phyloP scores from a whole-genome alignment of 148 eudicot genomes.

The Rhododendron williamsianum region DNA sequence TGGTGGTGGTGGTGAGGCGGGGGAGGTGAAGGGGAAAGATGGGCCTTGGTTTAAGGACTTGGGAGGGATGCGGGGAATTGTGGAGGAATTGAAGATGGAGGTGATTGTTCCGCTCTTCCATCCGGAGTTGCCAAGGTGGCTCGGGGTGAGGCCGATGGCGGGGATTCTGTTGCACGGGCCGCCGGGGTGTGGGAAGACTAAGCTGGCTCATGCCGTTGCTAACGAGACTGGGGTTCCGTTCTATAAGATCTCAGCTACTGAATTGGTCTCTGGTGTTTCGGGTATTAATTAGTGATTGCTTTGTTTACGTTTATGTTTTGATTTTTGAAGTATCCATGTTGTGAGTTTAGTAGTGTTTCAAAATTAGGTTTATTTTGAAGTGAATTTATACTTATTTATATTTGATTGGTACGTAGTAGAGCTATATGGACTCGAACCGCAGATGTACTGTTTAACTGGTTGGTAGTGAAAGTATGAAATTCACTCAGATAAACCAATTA shows the following conservation, averaged over 20 bases:
- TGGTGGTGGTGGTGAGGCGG: constrained; percentile 3
- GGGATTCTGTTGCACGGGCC: constrained; percentile 86
- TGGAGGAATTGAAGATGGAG: constrained; percentile 62
- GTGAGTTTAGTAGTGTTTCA: not conserved
- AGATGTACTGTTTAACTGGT: not conserved
- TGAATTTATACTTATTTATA: no score
- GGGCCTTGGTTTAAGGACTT: constrained; percentile 65
- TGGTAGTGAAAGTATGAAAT: not conserved
- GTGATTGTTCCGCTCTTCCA: constrained; percentile 67
- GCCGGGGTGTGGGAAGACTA: constrained; percentile 93
- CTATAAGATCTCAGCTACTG: constrained; percentile 72
- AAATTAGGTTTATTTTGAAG: no score
- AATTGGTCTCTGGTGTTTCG: constrained; percentile 79
- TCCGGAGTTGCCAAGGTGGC: constrained; percentile 39
- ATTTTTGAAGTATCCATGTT: not conserved
- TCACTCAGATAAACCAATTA: not conserved
- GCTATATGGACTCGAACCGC: no score
- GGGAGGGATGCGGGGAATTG: constrained; percentile 55
- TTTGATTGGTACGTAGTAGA: no score
- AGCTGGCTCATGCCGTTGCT: constrained; percentile 84
- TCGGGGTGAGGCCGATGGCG: constrained; percentile 51
- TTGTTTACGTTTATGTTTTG: not conserved
- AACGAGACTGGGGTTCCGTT: constrained; percentile 74
- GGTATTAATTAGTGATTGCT: constrained; percentile 26
- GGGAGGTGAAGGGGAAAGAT: constrained; percentile 24